These are phyloP conservation scores for Microbotryum lychnidis-dioicae DNA, from an alignment of 1,284 basidiomycete species.

Conservation along the genomic window DNA sequence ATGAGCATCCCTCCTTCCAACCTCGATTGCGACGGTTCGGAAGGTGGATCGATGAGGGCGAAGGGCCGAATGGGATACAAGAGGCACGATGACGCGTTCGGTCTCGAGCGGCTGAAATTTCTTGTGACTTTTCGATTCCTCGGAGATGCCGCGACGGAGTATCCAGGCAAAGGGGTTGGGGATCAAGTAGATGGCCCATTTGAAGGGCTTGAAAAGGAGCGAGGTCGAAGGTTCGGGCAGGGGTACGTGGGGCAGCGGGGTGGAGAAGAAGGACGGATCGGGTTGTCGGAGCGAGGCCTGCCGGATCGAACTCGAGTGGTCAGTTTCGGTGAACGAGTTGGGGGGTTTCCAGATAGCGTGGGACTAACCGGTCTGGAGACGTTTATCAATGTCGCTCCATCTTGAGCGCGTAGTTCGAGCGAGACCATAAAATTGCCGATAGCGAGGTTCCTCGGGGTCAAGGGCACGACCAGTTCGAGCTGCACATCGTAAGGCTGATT, in stretches of 20 bases:
- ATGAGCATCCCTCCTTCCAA: neutral
- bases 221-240: constrained; percentile 7
- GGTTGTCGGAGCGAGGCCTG: neutral
- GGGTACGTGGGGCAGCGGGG: constrained; percentile 7
- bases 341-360: no score
- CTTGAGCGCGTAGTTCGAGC: constrained; percentile 11
- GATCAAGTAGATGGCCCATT: neutral
- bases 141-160: no score
- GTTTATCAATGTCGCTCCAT: constrained; percentile 9
- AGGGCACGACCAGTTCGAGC: constrained; percentile 19
- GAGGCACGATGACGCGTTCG: neutral
- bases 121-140: no score
- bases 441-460: constrained; percentile 14
- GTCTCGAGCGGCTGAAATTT: neutral
- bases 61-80: constrained; percentile 8
- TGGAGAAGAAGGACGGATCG: constrained; percentile 9
- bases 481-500: constrained; percentile 18
- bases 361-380: constrained; percentile 15
- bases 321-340: neutral
- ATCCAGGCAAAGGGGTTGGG: neutral
- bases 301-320: neutral
- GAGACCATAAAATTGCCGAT: constrained; percentile 28
- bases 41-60: neutral
- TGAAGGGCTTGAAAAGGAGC: neutral
- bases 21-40: neutral